Evolutionary conservation across 495 filamentous ascomycete genomes (phyloP).

Genomic region (Cercophora samala): DNA sequence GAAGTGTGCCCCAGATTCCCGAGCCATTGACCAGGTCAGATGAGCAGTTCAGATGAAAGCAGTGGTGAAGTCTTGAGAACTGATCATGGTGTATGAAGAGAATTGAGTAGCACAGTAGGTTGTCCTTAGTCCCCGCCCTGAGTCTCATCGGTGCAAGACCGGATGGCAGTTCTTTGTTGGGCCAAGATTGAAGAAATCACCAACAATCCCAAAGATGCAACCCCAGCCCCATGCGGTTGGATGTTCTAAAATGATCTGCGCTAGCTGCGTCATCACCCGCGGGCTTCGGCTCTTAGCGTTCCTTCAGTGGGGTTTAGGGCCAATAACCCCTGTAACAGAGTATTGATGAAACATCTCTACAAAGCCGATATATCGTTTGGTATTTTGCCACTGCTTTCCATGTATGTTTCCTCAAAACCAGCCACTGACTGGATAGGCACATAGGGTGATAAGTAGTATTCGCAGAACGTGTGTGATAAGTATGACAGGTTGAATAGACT

Average conservation of each 20-base stretch:
- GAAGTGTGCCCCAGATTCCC: neutral
- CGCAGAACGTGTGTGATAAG: too few relatives aligned
- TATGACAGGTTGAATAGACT: neutral
- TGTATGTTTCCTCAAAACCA: too few relatives aligned
- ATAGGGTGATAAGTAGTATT: too few relatives aligned
- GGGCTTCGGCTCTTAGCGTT: neutral
- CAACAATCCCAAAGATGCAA: neutral
- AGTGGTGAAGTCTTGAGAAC: neutral
- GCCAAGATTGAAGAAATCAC: neutral
- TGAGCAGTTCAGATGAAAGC: neutral
- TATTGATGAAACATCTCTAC: neutral
- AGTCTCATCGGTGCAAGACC: too few relatives aligned
- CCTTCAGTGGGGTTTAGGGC: neutral
- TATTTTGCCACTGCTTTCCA: too few relatives aligned
- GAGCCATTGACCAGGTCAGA: neutral
- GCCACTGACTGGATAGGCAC: too few relatives aligned
- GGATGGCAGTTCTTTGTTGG: neutral
- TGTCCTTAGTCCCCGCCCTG: neutral
- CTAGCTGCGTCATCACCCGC: constrained; percentile 4
- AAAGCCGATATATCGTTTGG: too few relatives aligned
- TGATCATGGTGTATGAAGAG: neutral
- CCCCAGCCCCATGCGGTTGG: neutral
- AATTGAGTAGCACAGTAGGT: neutral
- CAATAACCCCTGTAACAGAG: neutral
- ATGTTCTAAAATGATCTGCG: constrained; percentile 10